Evolutionary conservation across 441 rosid genomes (phyloP), one percentile per base, ranked within the genome.

Genomic region (Flueggea neowawraea): DNA sequence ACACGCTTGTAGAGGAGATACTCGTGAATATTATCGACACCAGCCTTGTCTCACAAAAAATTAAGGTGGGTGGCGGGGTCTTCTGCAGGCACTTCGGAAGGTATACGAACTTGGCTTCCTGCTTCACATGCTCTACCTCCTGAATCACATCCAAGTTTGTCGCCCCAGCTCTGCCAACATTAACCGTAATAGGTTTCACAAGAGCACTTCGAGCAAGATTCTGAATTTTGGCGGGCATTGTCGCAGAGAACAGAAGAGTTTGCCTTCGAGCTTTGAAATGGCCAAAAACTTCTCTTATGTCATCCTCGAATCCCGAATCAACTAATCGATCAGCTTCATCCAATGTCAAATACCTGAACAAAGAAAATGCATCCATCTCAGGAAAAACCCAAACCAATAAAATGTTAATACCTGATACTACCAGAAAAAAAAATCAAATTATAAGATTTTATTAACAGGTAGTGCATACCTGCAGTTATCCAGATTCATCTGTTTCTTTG

Each of bases 281-380:
- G 70, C 89, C 95, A 69, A 93, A 90, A 32, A 90, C 97, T 80
- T 90, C 98, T 63, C 97, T 87, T 59, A 90, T 88, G 78, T 93
- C 98, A 68, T 91, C 98, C 71, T 94, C 98, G 62, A 91, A 94
- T 15, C 97, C 98, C 78, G 85, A 81, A 82, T 94, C 98, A 68
- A 94, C 98, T 69, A 91, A 75, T 60, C 97, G 82, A 75, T 94
- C 98, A 10, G 97, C 98, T 78, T 94, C 97, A 67, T 94, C 97
- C 67, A 94, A 72, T 60, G 97, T 90, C 81, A 94, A 76, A 59
- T 90, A 94, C 82, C 98, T 90, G 76, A 6, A 72, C 33, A 64
- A 67, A 69, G 70, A 69, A 53, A 57, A 10, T 16, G 31, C 12
- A 11, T 3, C 45, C 0, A 2, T 22, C 28, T 22, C 28, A 2